Evolutionary conservation across 805 yeast genomes (phyloP), one percentile per base, ranked within the genome.

Genomic region (Jamesozyma lodderae): DNA sequence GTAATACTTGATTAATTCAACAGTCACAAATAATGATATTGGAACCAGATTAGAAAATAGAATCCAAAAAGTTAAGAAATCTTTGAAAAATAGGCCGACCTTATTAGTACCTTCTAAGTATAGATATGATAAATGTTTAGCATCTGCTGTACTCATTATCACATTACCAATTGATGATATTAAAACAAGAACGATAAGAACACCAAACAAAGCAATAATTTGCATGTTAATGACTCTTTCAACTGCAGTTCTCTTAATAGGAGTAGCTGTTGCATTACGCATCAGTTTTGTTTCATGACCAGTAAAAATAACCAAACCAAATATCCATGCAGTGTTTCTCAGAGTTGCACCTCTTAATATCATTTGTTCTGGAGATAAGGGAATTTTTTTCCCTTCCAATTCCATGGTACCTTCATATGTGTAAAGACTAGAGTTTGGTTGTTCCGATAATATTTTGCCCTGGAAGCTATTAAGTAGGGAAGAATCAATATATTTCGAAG

Each of bases 231-330:
- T 90, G 63, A 88, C 82, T 59, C 94, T 76, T 66, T 92, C 99
- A 11, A 94, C 96, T 19, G 95, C 95, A 0, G 99, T 92, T 52
- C 94, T 74, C 59, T 92, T 92, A 53, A 92, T 94, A 9, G 99
- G 99, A 2, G 99, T 80, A 1, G 98, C 96, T 2, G 97, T 88
- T 15, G 99, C 98, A 64, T 92, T 92, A 57, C 98, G 77, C 97
- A 92, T 90, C 47, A 92, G 69, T 55, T 92, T 92, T 0, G 99
- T 92, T 63, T 92, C 98, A 59, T 94, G 99, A 16, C 99, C 99
- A 0, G 99, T 92, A 59, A 90, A 92, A 1, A 92, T 76, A 2
- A 85, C 96, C 36, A 86, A 70, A 17, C 98, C 99, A 51, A 84
- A 84, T 31, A 92, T 77, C 96, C 96, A 92, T 31, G 79, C 83